These are phyloP conservation scores for Purpureocillium lavendulum DNA, from an alignment of 2,329 filamentous ascomycete species.

Conservation along the genomic window DNA sequence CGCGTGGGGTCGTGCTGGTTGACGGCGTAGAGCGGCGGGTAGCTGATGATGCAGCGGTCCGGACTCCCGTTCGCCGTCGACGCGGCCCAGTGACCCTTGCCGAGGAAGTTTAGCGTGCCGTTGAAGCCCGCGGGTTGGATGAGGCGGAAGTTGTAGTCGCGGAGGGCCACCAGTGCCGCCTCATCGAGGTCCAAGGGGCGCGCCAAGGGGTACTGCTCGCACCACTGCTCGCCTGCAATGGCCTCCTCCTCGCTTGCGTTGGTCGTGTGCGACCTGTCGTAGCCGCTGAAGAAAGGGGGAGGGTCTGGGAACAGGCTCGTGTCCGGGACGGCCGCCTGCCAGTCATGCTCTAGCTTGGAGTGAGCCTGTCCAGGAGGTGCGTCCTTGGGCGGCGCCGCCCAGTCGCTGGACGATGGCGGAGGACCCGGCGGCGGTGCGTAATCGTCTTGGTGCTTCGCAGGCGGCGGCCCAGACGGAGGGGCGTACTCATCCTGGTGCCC, in stretches of 20 bases:
- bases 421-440: constrained; percentile 20
- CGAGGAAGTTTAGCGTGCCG: constrained; percentile 35
- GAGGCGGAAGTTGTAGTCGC: constrained; percentile 43
- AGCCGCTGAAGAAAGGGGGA: constrained; percentile 55
- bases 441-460: constrained; percentile 12
- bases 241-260: constrained; percentile 61
- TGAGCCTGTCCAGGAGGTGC: constrained; percentile 17
- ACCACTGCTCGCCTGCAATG: constrained; percentile 59
- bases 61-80: constrained; percentile 32
- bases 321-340: constrained; percentile 63
- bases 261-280: constrained; percentile 56
- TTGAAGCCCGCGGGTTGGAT: constrained; percentile 40
- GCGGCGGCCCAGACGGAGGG: constrained; percentile 22
- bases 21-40: constrained; percentile 60
- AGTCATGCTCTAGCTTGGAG: constrained; percentile 48
- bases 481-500: constrained; percentile 9
- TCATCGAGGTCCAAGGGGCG: constrained; percentile 41
- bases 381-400: constrained; percentile 27
- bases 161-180: constrained; percentile 37
- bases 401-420: constrained; percentile 15
- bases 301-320: constrained; percentile 66
- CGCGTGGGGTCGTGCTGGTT: constrained; percentile 47
- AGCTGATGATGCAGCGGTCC: constrained; percentile 59
- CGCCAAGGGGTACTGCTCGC: constrained; percentile 48
- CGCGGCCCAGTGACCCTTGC: constrained; percentile 44